Evolutionary conservation across 2,329 filamentous ascomycete species (phyloP), one percentile per base, ranked within the genome.

Genomic region (Teratosphaeria zuluensis): DNA sequence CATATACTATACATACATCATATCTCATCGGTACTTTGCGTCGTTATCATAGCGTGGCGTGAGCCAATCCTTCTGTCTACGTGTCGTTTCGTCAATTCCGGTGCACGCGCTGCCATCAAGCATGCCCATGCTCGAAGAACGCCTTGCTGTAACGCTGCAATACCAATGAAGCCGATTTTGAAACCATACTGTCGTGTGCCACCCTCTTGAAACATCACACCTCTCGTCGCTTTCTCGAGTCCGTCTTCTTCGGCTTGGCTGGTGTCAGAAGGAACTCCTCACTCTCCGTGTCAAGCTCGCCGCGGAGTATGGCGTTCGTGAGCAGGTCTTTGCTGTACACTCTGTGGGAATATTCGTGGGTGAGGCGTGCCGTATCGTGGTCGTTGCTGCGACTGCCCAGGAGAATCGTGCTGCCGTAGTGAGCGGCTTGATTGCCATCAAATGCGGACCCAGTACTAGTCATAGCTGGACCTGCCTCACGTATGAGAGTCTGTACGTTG

Each of bases 291-390:
- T 77, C 70, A 3, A 79, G 57, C 4, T 62, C 58, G 1, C 76
- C 77, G n/a, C 73, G 68, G 11, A 80, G 61, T 33, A 78, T 74
- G 59, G 75, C 76, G 48, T 72, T 69, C 0, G 73, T 71, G 5
- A 80, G 62, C 1, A 80, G 62, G 52, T 78, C 76, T 58, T 75
- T 76, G 19, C 65, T 67, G 56, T 73, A 78, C 53, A 74, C 71
- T 5, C 53, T 64, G 16, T 66, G 57, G 0, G 71, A 71, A 0
- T 71, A 72, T 0, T 69, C 63, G n/a, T 72, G 63, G 4, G 66
- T 59, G 21, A 78, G 60, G 8, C 61, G 64, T 4, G 65, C 61
- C 4, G 65, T 68, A 35, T 77, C 73, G 2, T 58, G 52, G 58
- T 79, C 76, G 0, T 64, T 63, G 11, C 72, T 63, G 4, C 69